Base-by-base conservation (phyloP, 306 rosid species). In the Prunus fruticosa region DNA sequence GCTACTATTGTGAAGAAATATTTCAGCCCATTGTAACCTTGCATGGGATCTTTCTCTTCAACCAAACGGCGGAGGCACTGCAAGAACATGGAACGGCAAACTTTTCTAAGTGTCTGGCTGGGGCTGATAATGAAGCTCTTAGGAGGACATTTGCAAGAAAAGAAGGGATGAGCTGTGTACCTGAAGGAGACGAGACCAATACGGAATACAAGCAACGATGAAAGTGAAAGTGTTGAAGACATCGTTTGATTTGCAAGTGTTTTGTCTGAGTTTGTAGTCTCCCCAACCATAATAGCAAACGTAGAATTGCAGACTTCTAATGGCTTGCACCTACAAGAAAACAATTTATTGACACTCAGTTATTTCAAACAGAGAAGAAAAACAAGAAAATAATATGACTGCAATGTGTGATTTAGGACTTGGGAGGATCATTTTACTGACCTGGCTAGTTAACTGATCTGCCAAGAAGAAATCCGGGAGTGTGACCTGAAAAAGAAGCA, bases 391-490 rank as follows among this genome's bases (percentile, higher is more conserved):
- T 27, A 20, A 51, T n/a, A 23, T 25, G 12, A 13, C 16, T 63
- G 51, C 32, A 34, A 51, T 22, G 54, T 22, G 27, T 12, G 53
- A 45, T 38, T 38, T 38, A 38, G 43, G 9, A 38, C 43, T 38
- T 6, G 7, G 43, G 9, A 38, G 43, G 9, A 38, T 6, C 43
- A 6, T 6, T 38, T 45, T 47, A 66, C 83, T 32, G 68, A 89
- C 93, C 89, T 90, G 96, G 80, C 96, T 90, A 3, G 96, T 90
- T 32, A 91, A 77, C 73, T 91, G 96, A 85, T 91, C 91, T 51
- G 88, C 93, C 89, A 91, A 83, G 74, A 88, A 85, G 87, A 91
- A 91, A 80, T 91, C 93, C 20, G 93, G 85, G 58, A 91, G 85
- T 68, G 88, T 79, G 57, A 91, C 96, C 96, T 90, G 85, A 49